Evolutionary conservation across 148 eudicot species (phyloP).

Genomic region (Heliosperma pusillum): DNA sequence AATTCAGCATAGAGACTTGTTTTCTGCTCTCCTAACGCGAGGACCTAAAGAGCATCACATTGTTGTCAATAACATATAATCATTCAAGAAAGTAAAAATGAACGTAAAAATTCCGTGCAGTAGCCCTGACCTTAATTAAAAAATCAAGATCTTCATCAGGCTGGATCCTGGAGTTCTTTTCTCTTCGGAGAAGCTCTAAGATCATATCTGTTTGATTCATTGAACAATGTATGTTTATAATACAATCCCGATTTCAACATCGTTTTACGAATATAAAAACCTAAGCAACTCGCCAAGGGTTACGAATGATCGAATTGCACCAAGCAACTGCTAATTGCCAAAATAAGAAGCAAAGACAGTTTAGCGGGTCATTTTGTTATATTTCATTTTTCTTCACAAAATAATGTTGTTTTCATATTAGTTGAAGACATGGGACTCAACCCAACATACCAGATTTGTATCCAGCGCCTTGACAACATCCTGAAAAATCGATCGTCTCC

Average conservation of each 20-base stretch:
- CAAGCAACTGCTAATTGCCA: background rate
- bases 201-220: constrained; percentile 59
- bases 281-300: background rate
- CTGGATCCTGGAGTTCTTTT: constrained; percentile 51
- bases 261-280: background rate
- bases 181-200: constrained; percentile 82
- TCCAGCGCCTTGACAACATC: constrained; percentile 80
- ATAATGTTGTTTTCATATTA: background rate
- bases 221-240: background rate
- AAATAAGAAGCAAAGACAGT: background rate
- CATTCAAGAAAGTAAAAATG: background rate
- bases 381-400: too few species aligned
- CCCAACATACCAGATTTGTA: constrained; percentile 56
- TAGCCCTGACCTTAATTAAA: constrained; percentile 62
- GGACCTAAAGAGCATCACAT: constrained; percentile 50
- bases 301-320: background rate
- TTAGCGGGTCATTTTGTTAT: background rate
- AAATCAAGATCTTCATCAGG: constrained; percentile 92
- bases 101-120: constrained; percentile 5
- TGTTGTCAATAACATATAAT: constrained; percentile 1
- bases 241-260: background rate
- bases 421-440: background rate
- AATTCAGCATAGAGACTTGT: constrained; percentile 73
- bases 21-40: constrained; percentile 68
- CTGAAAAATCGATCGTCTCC: constrained; percentile 78